Evolutionary conservation across 129 eudicot species (phyloP).

Genomic region (Centrapalus pauciflorus): DNA sequence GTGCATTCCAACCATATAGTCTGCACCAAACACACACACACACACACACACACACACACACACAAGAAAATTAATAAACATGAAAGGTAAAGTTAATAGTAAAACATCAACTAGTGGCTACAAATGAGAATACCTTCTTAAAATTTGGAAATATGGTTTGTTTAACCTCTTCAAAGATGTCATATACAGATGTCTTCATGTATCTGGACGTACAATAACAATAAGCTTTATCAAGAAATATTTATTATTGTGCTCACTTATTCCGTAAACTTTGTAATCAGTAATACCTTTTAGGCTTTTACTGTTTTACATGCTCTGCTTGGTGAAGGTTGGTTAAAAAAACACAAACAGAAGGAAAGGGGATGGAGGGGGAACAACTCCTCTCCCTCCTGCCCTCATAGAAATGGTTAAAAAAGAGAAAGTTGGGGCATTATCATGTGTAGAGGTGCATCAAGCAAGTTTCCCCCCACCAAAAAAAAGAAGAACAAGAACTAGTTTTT

Average conservation of each 20-base stretch:
- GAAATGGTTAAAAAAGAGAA: neutral
- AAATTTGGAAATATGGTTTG: constrained; percentile 57
- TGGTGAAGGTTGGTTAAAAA: neutral
- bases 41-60: neutral
- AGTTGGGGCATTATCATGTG: neutral
- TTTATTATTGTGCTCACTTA: neutral
- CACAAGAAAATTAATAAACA: neutral
- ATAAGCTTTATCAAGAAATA: neutral
- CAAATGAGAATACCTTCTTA: constrained; percentile 45
- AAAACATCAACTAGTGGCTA: neutral
- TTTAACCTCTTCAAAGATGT: constrained; percentile 75
- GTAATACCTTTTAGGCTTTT: neutral
- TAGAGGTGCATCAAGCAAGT: neutral
- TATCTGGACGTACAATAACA: constrained; percentile 40
- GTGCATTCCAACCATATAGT: constrained; percentile 90
- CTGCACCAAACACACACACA: constrained; percentile 35
- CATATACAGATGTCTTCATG: constrained; percentile 69
- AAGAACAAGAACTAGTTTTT: too few species aligned
- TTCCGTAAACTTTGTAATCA: neutral
- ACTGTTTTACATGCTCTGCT: neutral
- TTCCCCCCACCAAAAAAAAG: too few species aligned
- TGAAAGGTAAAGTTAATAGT: constrained; percentile 1
- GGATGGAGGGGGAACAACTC: too few species aligned
- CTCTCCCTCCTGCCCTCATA: neutral
- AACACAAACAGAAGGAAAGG: too few species aligned